Percentiles rank a stretch among this genome's conserved stretches.
Evolutionary conservation across 768 basidiomycete genomes (phyloP).

Genomic region (Fistulinella prunicolor): DNA sequence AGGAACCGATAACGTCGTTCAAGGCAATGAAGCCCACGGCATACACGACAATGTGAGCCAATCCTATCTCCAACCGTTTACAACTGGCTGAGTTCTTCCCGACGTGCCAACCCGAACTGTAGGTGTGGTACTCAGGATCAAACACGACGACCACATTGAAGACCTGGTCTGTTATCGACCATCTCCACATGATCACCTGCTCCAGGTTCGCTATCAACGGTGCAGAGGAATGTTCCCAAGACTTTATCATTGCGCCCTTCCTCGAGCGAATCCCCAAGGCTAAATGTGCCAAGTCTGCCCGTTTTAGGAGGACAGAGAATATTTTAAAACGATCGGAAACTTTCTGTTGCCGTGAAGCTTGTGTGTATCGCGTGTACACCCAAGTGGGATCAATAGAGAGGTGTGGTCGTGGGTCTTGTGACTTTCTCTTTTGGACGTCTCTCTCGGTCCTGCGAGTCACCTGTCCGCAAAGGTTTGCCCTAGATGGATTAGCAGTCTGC

Average conservation of each 20-base stretch:
- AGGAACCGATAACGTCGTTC: constrained; percentile 26
- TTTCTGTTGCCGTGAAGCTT: too few relatives aligned
- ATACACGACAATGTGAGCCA: constrained; percentile 30
- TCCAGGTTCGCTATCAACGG: constrained; percentile 40
- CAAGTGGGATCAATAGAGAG: too few relatives aligned
- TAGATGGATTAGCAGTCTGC: too few relatives aligned
- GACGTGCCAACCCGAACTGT: too few relatives aligned
- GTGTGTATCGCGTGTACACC: too few relatives aligned
- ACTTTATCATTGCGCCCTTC: constrained; percentile 32
- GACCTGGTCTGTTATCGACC: constrained; percentile 44
- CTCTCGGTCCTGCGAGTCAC: too few relatives aligned
- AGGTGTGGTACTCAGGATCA: constrained; percentile 30
- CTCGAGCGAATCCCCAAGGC: constrained; percentile 30
- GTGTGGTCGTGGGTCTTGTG: too few relatives aligned
- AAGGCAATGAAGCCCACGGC: constrained; percentile 32
- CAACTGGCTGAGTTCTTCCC: too few relatives aligned
- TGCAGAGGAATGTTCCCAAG: constrained; percentile 34
- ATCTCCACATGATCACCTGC: constrained; percentile 37
- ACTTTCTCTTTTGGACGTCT: too few relatives aligned
- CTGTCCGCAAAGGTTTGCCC: too few relatives aligned
- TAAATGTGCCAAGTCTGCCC: constrained; percentile 34
- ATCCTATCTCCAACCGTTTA: not conserved
- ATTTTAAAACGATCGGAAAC: constrained; percentile 13
- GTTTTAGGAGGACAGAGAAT: constrained; percentile 19
- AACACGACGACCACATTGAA: constrained; percentile 38